These are phyloP conservation scores for Zhuliangozyma parablackwelliae DNA, from an alignment of 1,139 yeast genomes.

Conservation along the genomic window DNA sequence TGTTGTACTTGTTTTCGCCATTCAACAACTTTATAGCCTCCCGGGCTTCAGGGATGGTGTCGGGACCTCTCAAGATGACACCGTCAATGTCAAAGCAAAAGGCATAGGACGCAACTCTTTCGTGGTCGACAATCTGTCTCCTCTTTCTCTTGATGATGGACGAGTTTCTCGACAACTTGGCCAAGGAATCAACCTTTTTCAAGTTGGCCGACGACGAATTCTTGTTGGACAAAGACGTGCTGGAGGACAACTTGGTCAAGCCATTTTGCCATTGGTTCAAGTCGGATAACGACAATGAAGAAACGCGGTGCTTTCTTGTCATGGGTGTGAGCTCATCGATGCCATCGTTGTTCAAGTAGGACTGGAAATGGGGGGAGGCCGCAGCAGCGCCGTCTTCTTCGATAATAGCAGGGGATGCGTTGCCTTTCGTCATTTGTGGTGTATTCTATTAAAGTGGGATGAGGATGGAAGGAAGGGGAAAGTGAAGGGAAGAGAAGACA, in stretches of 20 bases:
- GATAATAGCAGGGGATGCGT: slow-evolving; percentile 2
- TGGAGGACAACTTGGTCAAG: slow-evolving; percentile 42
- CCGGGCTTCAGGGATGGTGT: slow-evolving; percentile 72
- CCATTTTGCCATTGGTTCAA: slow-evolving; percentile 57
- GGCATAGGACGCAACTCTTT: slow-evolving; percentile 74
- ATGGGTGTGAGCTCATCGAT: slow-evolving; percentile 62
- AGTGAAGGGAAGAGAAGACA: too few species aligned
- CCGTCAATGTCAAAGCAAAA: slow-evolving; percentile 89
- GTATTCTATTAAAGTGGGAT: too few species aligned
- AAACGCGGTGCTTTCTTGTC: slow-evolving; percentile 59
- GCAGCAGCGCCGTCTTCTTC: slow-evolving; percentile 11
- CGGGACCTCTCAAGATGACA: slow-evolving; percentile 73
- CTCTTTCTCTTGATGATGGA: slow-evolving; percentile 48
- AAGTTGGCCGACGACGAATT: slow-evolving; percentile 36
- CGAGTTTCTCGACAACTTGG: slow-evolving; percentile 48
- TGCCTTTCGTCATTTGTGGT: too few species aligned
- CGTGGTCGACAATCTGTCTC: slow-evolving; percentile 57
- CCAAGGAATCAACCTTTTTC: slow-evolving; percentile 47
- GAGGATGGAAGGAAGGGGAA: too few species aligned
- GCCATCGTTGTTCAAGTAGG: slow-evolving; percentile 68
- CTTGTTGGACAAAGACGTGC: slow-evolving; percentile 31
- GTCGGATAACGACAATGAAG: slow-evolving; percentile 67
- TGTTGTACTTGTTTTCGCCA: slow-evolving; percentile 74
- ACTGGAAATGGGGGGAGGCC: slow-evolving; percentile 30
- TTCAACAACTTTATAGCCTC: slow-evolving; percentile 66